Evolutionary conservation across 2,329 filamentous ascomycete species (phyloP), one percentile per base, ranked within the genome.

Genomic region (Alternaria metachromatica): DNA sequence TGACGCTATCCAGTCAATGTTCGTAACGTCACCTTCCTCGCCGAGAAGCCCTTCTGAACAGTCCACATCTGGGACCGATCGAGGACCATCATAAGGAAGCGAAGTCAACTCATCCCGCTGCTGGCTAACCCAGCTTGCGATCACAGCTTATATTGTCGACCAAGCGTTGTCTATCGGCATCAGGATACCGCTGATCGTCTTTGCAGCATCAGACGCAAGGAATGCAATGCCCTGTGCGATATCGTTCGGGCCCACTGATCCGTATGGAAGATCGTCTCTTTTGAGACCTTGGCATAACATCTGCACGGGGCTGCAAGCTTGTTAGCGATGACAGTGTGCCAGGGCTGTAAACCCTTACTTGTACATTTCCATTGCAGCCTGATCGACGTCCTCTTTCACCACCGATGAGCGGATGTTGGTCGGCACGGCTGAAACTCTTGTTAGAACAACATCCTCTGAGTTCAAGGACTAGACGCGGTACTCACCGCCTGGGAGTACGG

Each of bases 401-500:
- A 51, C 21, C 3, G 49, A 51, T 13, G 63, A 58, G 6, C 49
- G 41, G 21, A 72, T 75, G 18, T 73, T 75, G 2, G 71, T 72
- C 6, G 53, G 49, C 4, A 72, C 63, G 49, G 49, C 23, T 44
- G 23, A 5, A 23, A 23, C 55, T 63, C n/a, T 11, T 4, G 3
- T 18, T 9, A 51, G 15, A 58, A 44, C 6, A 12, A 25, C 25
- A 64, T 67, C 26, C 3, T 37, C 49, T 15, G 12, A 3, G 28
- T n/a, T 13, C 8, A 12, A 11, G 28, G 8, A 23, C 28, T n/a
- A 37, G 49, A 18, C 18, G 7, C 8, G 28, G 10, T 51, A 37
- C 49, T 12, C 30, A 77, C 77, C 73, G 48, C 80, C 81, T 3
- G 83, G 83, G 4, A 83, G 75, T 5, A 85, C 75, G 18, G 81